A percentile compares a stretch with the other conserved stretches of the same genome.
Evolutionary conservation across 257 asterid species (phyloP).

Genomic region (Primulina huaijiensis): DNA sequence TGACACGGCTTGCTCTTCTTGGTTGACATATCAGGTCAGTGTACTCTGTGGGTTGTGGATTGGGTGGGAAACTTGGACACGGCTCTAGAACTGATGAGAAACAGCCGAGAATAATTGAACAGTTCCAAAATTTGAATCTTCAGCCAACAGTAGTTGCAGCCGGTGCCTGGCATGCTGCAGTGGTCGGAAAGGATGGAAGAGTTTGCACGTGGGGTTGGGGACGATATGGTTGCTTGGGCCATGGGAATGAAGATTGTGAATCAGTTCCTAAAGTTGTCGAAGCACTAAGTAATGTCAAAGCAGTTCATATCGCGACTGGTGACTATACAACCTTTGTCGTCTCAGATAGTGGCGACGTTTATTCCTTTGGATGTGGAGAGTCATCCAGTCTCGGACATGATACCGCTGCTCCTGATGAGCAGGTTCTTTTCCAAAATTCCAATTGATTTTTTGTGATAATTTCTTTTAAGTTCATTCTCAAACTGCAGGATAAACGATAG

Average conservation of each 20-base stretch:
- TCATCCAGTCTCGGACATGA: conserved; percentile 95
- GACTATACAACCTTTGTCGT: conserved; percentile 94
- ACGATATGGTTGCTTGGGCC: conserved; percentile 96
- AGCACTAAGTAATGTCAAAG: conserved; percentile 68
- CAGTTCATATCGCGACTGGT: conserved; percentile 90
- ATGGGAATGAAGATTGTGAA: conserved; percentile 93
- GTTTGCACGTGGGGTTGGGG: conserved; percentile 99
- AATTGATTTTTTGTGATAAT: not conserved
- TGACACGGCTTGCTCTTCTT: not conserved
- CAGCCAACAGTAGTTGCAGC: conserved; percentile 93
- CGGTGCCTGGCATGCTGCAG: conserved; percentile 99
- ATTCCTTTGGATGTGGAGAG: conserved; percentile 96
- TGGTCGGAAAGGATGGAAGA: conserved; percentile 90
- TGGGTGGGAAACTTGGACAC: conserved; percentile 98
- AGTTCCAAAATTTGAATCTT: conserved; percentile 66
- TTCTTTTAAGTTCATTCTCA: too few relatives aligned
- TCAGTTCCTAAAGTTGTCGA: conserved; percentile 88
- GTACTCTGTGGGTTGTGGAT: conserved; percentile 98
- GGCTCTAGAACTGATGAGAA: conserved; percentile 84
- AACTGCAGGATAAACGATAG: too few relatives aligned
- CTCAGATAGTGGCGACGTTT: conserved; percentile 78
- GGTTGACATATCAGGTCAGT: conserved; percentile 66
- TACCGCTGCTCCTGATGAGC: conserved; percentile 56
- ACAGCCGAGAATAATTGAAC: conserved; percentile 79
- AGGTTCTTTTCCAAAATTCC: conserved; percentile 48